These are phyloP conservation scores for Xylaria polymorpha DNA, from an alignment of 2,329 filamentous ascomycete species.

Conservation along the genomic window DNA sequence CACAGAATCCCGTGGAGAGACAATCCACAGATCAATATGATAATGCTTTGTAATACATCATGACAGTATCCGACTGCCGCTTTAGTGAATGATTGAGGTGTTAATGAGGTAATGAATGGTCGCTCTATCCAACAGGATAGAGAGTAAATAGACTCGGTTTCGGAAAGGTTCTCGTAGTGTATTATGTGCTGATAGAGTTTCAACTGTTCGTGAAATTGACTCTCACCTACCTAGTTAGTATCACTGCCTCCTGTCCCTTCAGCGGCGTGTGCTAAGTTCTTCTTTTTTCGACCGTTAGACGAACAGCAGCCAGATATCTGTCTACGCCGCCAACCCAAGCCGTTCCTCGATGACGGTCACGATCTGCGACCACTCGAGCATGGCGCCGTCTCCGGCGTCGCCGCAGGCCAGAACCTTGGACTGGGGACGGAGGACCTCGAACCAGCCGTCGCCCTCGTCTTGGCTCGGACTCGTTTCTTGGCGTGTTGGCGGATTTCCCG, in stretches of 20 bases:
- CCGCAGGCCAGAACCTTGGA: slow-evolving; percentile 86
- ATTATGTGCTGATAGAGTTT: neutral
- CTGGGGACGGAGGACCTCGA: slow-evolving; percentile 78
- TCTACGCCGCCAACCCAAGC: slow-evolving; percentile 50
- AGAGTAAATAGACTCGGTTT: too few relatives aligned
- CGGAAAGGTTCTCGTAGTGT: neutral
- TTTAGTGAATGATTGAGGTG: neutral
- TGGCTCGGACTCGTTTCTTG: slow-evolving; percentile 46
- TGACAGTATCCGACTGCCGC: neutral
- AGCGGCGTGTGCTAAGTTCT: neutral
- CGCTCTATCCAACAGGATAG: too few relatives aligned
- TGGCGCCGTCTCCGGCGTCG: slow-evolving; percentile 83
- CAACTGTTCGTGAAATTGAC: neutral
- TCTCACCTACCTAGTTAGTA: neutral
- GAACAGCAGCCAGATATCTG: neutral
- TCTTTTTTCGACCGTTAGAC: neutral
- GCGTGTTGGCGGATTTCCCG: neutral
- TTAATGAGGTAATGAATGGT: neutral
- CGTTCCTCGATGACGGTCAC: slow-evolving; percentile 71
- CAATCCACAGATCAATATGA: neutral
- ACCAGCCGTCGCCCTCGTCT: slow-evolving; percentile 60
- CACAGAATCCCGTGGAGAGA: neutral
- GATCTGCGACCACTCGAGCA: slow-evolving; percentile 84
- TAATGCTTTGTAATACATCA: neutral
- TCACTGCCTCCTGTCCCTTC: neutral